Evolutionary conservation across 495 filamentous ascomycete species (phyloP), one percentile per base, ranked within the genome.

Genomic region (Wilcoxina mikolae): DNA sequence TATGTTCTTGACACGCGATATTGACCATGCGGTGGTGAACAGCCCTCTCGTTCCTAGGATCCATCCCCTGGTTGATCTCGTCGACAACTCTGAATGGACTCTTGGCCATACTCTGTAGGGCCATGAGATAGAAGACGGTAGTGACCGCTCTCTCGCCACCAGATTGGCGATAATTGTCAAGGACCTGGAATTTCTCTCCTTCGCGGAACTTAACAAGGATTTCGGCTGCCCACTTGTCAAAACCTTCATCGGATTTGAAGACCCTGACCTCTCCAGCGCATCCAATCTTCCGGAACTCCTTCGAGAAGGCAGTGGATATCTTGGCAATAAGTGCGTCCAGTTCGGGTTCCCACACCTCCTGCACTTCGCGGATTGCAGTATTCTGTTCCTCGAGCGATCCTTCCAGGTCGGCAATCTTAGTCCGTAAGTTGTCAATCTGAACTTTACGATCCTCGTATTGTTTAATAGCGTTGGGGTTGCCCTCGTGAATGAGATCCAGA

Each of bases 41-140:
- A 76, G 95, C 88, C 41, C 91, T 80, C 71, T 98, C 91, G 69
- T 98, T 98, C 42, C 93, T 79, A 22, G 93, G 90, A 69, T 98
- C 91, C 91, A 98, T 98, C 56, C 91, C 91, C 72, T 98, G 91
- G 62, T 98, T 98, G 72, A 98, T 98, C 70, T 98, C 91, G 70
- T 98, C 91, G 52, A 99, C 91, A 38, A 96, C 91, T 51, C 91
- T 88, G 81, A 99, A 99, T n/a, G 91, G 91, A 1, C 87, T 84
- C 58, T 86, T 85, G 2, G 91, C 89, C 59, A 96, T 81, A 17
- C 85, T 84, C 68, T 99, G 91, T 7, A 99, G 77, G 1, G 93
- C 85, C 90, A 99, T 96, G 57, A 99, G 85, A 69, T 95, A 99
- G 76, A 95, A 99, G 65, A 99, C 94, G 1, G 91, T 99, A 27